Base-by-base conservation (phyloP, 257 asterid genomes). In the Scutellaria barbata region DNA sequence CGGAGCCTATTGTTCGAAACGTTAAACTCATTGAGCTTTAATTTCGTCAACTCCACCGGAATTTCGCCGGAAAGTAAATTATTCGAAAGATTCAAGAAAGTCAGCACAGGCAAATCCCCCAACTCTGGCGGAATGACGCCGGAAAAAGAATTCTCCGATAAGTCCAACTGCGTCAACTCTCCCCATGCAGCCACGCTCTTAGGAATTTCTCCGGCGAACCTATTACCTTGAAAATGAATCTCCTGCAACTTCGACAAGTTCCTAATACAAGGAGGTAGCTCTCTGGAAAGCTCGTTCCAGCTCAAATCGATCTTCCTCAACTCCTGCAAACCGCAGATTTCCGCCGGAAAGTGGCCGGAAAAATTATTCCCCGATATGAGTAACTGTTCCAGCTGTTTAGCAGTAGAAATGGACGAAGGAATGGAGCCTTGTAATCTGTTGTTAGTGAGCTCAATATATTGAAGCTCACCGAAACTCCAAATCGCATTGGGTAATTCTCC, bases 1-100 rank as follows among this genome's bases (percentile, higher is more conserved):
- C 80, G 82, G 64, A 93, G 96, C 86, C 77, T 85, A 69, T 93
- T 93, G 72, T 87, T 80, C 1, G 98, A 90, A 39, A 92, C 72
- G 56, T 90, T 83, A 64, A 92, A 90, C 73, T 70, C 84, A 76
- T 80, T 87, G 64, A 92, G 85, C 84, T 83, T 88, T 55, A 90
- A 85, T 37, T 87, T 84, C 25, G 88, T 69, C 69, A 92, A 75
- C 58, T 75, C 84, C 16, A 5, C 56, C 0, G 98, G 96, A 63
- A 92, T 87, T 68, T 75, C 81, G 1, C 98, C 98, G 0, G 87
- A 81, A 7, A 92, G 75, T 33, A 63, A 81, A 69, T 92, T 92
- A 18, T 79, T 63, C 0, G 98, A 84, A 5, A 93, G 88, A 80
- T 93, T 89, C 74, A 92, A 63, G 68, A 73, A 84, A 4, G 83